Percentiles rank a stretch among this genome's conserved stretches.
These are phyloP conservation scores for Cyclotella cryptica DNA, from an alignment of 108 stramenopile genomes.

Conservation along the genomic window DNA sequence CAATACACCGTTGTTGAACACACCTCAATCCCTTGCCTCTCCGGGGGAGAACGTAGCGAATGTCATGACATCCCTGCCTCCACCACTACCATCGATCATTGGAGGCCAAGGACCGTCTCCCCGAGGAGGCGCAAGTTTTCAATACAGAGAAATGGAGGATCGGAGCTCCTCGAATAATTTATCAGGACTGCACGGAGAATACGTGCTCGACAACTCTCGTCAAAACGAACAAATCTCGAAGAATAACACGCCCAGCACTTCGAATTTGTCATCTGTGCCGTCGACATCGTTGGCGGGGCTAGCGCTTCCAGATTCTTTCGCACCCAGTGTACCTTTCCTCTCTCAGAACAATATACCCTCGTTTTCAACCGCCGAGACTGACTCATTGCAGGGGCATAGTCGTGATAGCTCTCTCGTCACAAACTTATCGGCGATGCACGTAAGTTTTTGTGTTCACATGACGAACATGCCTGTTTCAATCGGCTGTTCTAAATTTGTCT, in stretches of 20 bases:
- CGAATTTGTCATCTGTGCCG: conserved; percentile 35
- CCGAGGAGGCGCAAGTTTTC: neutral
- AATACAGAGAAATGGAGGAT: neutral
- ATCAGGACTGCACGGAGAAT: neutral
- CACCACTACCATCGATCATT: conserved; percentile 23
- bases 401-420: conserved; percentile 43
- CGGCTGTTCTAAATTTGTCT: neutral
- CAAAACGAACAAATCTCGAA: neutral
- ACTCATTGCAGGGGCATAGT: conserved; percentile 30
- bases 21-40: neutral
- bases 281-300: conserved; percentile 29
- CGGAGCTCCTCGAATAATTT: neutral
- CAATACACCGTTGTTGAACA: conserved; percentile 24
- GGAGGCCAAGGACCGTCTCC: conserved; percentile 20
- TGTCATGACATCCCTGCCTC: neutral
- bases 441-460: neutral
- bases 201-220: conserved; percentile 10
- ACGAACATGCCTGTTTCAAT: neutral
- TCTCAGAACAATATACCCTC: conserved; percentile 4
- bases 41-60: neutral
- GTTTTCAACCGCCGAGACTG: conserved; percentile 9
- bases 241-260: conserved; percentile 10
- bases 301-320: neutral
- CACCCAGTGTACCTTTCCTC: conserved; percentile 18
- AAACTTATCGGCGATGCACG: conserved; percentile 26